Evolutionary conservation across 164 flowering plant species (phyloP).

Genomic region (Liriodendron chinense): DNA sequence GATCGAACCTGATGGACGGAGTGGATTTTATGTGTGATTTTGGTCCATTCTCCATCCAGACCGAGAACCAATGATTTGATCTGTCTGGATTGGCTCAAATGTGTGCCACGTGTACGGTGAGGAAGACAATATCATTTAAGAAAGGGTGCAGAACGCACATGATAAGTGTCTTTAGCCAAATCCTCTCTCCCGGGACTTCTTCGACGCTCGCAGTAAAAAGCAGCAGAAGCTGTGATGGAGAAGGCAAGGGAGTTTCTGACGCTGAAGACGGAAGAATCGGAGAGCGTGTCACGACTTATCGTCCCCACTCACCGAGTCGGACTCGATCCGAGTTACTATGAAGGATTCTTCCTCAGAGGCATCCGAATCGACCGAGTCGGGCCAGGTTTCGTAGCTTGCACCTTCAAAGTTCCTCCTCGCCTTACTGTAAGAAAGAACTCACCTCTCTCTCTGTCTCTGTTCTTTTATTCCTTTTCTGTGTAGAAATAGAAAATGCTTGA

Average conservation of each 20-base stretch:
- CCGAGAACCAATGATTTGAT: no score
- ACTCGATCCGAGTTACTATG: conserved; percentile 50
- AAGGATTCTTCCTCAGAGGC: conserved; percentile 48
- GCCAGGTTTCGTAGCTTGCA: conserved; percentile 53
- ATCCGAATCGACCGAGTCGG: conserved; percentile 66
- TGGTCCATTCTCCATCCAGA: no score
- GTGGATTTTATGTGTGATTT: no score
- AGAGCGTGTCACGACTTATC: conserved; percentile 35
- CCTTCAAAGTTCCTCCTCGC: conserved; percentile 77
- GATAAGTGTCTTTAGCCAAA: background rate
- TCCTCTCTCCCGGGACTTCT: background rate
- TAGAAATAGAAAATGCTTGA: background rate
- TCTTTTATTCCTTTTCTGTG: background rate
- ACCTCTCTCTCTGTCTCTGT: background rate
- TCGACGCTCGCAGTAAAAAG: no score
- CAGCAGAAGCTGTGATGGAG: conserved; percentile 11
- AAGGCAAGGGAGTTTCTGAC: conserved; percentile 11
- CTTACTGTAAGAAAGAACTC: conserved; percentile 49
- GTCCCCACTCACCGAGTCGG: conserved; percentile 30
- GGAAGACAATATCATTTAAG: no score
- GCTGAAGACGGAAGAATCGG: conserved; percentile 35
- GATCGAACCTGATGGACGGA: no score
- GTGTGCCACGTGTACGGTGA: no score
- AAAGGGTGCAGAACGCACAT: no score
- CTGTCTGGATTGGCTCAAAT: no score